Evolutionary conservation across 2,329 filamentous ascomycete genomes (phyloP), one percentile per base, ranked within the genome.

Genomic region (Metarhizium sp.): DNA sequence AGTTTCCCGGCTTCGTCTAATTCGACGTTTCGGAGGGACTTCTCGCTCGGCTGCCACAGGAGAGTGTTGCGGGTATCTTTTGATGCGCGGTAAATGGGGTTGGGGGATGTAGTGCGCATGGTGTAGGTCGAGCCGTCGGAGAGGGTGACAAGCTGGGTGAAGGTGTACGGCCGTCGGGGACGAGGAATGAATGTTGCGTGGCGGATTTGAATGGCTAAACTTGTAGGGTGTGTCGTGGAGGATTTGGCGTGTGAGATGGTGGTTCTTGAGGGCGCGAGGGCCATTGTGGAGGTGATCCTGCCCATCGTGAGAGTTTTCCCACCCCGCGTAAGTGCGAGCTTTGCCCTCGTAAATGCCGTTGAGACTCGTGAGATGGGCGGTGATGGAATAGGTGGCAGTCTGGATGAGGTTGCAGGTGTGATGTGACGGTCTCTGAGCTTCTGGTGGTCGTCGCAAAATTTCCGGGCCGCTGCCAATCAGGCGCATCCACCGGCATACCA

Each of bases 141-240:
- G 60, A 97, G 86, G 54, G 91, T 92, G 62, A 99, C 79, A 58
- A 99, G 82, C 74, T 99, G 94, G n/a, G 92, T 96, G 78, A 96
- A 97, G 62, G 87, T 90, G 79, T 96, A 97, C 46, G 94, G 92
- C 6, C 92, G 84, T 67, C 91, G 88, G n/a, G 91, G 91, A 16
- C 94, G 90, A 59, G 81, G 81, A 67, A 97, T 82, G 60, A 96
- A 87, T 29, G 88, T 91, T 53, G 94, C 94, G 69, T 90, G 84
- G 58, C 91, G 86, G 68, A 84, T 78, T 75, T 92, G 87, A 51
- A 53, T 52, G 71, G 62, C 61, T 47, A 69, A 65, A 58, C 65
- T 58, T 5, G 55, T 57, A 29, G 62, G 58, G 63, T 60, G 59
- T 61, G 53, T 52, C 29, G 40, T 48, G 38, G n/a, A 25, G 29